Percentiles rank a stretch among this genome's conserved stretches.
Conservation (phyloP, 305 asterid genomes). For the Fraxinus xanthoxyloides region DNA sequence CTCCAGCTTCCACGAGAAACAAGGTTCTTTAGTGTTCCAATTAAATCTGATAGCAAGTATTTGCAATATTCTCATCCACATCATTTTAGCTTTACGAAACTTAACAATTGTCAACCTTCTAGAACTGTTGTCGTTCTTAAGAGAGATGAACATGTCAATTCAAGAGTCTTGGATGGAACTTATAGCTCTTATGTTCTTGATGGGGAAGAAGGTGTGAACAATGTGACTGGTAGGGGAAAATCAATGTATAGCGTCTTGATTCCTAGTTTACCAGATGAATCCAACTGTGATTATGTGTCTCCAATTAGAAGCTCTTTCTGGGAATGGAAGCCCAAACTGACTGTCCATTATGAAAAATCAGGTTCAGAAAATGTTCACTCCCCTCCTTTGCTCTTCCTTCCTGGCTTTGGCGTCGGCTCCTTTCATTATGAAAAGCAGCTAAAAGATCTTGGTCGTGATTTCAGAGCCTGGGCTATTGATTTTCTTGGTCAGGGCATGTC, state of each 20-base stretch:
- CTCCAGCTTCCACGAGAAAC: slow-evolving; percentile 37
- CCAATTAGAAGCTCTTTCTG: slow-evolving; percentile 55
- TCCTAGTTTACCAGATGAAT: slow-evolving; percentile 70
- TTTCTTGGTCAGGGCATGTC: slow-evolving; percentile 83
- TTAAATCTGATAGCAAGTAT: slow-evolving; percentile 22
- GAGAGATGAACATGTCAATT: slow-evolving; percentile 34
- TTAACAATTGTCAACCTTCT: slow-evolving; percentile 17
- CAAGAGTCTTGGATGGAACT: slow-evolving; percentile 44
- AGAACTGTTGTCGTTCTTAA: slow-evolving; percentile 31
- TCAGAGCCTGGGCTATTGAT: slow-evolving; percentile 73
- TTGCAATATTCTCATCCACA: slow-evolving; percentile 28
- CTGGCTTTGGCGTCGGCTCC: slow-evolving; percentile 94
- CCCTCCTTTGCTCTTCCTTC: slow-evolving; percentile 80
- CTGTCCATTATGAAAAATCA: slow-evolving; percentile 75
- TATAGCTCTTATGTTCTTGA: slow-evolving; percentile 43
- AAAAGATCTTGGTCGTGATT: slow-evolving; percentile 84
- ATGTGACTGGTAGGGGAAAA: slow-evolving; percentile 30
- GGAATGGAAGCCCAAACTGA: slow-evolving; percentile 85
- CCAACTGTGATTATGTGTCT: slow-evolving; percentile 50
- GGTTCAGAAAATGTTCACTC: slow-evolving; percentile 69
- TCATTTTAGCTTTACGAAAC: slow-evolving; percentile 31
- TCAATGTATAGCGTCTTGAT: slow-evolving; percentile 53
- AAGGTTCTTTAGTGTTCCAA: slow-evolving; percentile 20
- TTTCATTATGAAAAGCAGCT: slow-evolving; percentile 88
- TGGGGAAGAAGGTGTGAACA: slow-evolving; percentile 38